Evolutionary conservation across 2,329 filamentous ascomycete species (phyloP).

Genomic region (Capronia epimyces): DNA sequence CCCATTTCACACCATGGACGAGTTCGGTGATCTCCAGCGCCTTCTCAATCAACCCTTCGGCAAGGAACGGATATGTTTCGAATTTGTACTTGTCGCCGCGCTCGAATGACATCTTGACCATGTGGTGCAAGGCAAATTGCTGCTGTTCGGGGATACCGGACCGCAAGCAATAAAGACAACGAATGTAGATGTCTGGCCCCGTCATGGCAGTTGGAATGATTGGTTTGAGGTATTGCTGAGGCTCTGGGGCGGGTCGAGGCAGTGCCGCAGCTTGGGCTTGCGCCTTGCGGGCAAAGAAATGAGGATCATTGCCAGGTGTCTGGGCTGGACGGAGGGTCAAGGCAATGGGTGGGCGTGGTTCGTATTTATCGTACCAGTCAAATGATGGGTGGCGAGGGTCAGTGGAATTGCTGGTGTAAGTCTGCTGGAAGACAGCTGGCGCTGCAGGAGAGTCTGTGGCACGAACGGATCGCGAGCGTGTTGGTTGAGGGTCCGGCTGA

Average conservation of each 20-base stretch:
- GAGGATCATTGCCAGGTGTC: slow-evolving; percentile 68
- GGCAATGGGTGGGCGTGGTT: slow-evolving; percentile 58
- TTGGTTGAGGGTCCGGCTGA: slow-evolving; percentile 67
- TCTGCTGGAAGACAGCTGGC: slow-evolving; percentile 30
- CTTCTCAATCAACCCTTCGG: slow-evolving; percentile 82
- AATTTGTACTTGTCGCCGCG: slow-evolving; percentile 94
- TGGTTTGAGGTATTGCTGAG: slow-evolving; percentile 20
- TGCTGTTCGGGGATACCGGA: slow-evolving; percentile 76
- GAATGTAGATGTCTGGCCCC: slow-evolving; percentile 84
- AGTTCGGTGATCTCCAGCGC: slow-evolving; percentile 70
- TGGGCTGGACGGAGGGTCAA: slow-evolving; percentile 66
- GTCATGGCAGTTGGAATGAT: slow-evolving; percentile 51
- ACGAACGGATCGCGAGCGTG: slow-evolving; percentile 57
- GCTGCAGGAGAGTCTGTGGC: slow-evolving; percentile 36
- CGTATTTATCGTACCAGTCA: slow-evolving; percentile 57
- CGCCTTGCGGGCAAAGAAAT: slow-evolving; percentile 54
- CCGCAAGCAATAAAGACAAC: slow-evolving; percentile 75
- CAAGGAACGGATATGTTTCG: slow-evolving; percentile 80
- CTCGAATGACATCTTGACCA: slow-evolving; percentile 93
- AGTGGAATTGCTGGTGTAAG: slow-evolving; percentile 39
- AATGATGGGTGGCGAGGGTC: slow-evolving; percentile 43
- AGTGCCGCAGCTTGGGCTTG: slow-evolving; percentile 19
- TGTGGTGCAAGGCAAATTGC: slow-evolving; percentile 84
- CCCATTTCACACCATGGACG: slow-evolving; percentile 79
- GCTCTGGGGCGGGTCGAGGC: slow-evolving; percentile 12